Evolutionary conservation across 129 eudicot species (phyloP), one percentile per base, ranked within the genome.

Genomic region (Calendula officinalis): DNA sequence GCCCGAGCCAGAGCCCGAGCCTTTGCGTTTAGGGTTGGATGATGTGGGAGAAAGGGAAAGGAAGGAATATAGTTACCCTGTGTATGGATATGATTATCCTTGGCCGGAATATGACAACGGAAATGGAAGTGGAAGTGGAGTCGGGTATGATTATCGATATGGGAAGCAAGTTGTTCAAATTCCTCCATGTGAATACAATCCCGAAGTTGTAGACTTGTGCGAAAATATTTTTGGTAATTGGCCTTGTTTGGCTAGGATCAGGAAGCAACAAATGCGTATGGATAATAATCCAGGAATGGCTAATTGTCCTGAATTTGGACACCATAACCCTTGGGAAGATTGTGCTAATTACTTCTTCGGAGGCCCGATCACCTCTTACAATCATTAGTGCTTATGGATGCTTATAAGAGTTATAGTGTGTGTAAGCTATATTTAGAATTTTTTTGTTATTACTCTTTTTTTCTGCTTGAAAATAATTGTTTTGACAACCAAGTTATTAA

Each of bases 181-280:
- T 51, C 75, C 77, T 36, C 83, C 85, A 9, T 66, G 42, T 39
- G 90, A 79, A 12, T 86, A 82, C 62, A 83, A 83, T 51, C 66
- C 86, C 68, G 92, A 86, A 51, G 68, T 80, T 17, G 56, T 86
- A 78, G 91, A 86, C 11, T 53, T 86, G 12, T 91, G 97, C 82
- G 97, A 91, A 50, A 82, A 69, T 49, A 17, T 87, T 38, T 84
- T 86, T 71, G 97, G 97, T 40, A 76, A 79, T 50, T 91, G 86
- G 89, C 97, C 97, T 7, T 86, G 97, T 72, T 78, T 91, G 56
- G 72, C 73, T 45, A 82, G 81, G 85, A 77, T 62, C 5, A 49
- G 75, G 62, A 61, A 43, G 38, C 70, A 66, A 60, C 75, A 75
- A 33, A 67, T 73, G 61, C 33, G 22, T 6, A 22, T 27, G 2